phyloP scores from a whole-genome alignment of 2,329 filamentous ascomycete genomes.

The Aspergillus ustus region DNA sequence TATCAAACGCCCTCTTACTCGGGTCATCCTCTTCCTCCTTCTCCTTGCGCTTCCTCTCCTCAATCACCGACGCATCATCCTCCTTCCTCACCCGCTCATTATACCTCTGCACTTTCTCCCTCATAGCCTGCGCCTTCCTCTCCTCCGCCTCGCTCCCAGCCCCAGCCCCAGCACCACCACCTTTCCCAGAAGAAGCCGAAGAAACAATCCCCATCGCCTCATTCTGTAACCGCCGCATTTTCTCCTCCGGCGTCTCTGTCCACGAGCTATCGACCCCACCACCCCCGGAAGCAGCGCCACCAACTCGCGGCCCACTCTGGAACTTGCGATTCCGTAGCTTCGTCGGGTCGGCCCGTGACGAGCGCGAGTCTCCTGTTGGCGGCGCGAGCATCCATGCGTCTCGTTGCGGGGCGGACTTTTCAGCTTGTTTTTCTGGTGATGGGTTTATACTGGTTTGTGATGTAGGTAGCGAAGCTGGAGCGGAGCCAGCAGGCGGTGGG shows the following conservation, averaged over 20 bases:
- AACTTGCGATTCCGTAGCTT: slow-evolving; percentile 83
- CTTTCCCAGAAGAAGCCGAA: slow-evolving; percentile 31
- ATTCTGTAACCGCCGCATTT: slow-evolving; percentile 77
- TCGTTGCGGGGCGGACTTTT: slow-evolving; percentile 56
- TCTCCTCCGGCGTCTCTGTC: slow-evolving; percentile 91
- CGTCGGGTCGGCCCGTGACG: slow-evolving; percentile 75
- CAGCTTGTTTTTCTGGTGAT: slow-evolving; percentile 26
- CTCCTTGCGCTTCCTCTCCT: slow-evolving; percentile 17
- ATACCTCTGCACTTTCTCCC: slow-evolving; percentile 59
- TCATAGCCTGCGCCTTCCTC: slow-evolving; percentile 49
- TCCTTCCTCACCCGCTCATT: slow-evolving; percentile 43
- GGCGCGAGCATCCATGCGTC: slow-evolving; percentile 86
- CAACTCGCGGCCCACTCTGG: slow-evolving; percentile 67
- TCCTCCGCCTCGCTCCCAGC: neutral
- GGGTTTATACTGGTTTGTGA: slow-evolving; percentile 19
- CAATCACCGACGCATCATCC: slow-evolving; percentile 6
- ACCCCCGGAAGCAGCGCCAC: slow-evolving; percentile 38
- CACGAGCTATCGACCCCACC: slow-evolving; percentile 65
- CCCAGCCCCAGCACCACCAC: slow-evolving; percentile 17
- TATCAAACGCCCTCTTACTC: slow-evolving; percentile 84
- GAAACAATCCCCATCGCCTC: slow-evolving; percentile 73
- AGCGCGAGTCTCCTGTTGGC: slow-evolving; percentile 59
- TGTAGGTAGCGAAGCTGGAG: neutral
- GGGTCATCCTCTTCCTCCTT: slow-evolving; percentile 83
- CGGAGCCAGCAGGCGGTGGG: slow-evolving; percentile 34